Conservation (phyloP, 441 rosid species). For the Pelargonium citronellum region DNA sequence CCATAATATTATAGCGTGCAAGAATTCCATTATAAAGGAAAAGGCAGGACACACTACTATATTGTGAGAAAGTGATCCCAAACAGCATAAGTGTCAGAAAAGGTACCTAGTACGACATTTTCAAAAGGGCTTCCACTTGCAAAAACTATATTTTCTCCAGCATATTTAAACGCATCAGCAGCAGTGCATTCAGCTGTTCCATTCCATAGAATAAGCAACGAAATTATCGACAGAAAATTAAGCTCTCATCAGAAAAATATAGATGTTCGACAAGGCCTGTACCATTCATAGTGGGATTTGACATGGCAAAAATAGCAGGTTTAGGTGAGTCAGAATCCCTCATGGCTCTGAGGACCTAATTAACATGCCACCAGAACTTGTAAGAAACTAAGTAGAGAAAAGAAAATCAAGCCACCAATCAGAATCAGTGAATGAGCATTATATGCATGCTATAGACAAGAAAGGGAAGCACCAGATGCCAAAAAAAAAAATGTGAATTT, state of each 20-base stretch:
- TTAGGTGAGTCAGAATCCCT: slow-evolving; percentile 67
- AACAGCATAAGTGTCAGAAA: slow-evolving; percentile 16
- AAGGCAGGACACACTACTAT: slow-evolving; percentile 12
- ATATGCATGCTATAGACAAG: not conserved
- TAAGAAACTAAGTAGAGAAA: slow-evolving; percentile 14
- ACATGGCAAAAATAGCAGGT: slow-evolving; percentile 97
- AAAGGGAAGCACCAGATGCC: not conserved
- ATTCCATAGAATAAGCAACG: slow-evolving; percentile 16
- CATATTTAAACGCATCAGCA: slow-evolving; percentile 82
- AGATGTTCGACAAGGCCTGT: slow-evolving; percentile 3
- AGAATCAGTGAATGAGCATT: slow-evolving; percentile 11
- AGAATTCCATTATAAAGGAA: slow-evolving; percentile 5
- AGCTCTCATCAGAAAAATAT: slow-evolving; percentile 16
- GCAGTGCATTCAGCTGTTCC: slow-evolving; percentile 91
- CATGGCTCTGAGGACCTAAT: slow-evolving; percentile 94
- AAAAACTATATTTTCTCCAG: slow-evolving; percentile 84
- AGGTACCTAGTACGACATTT: slow-evolving; percentile 71
- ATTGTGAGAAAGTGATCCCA: slow-evolving; percentile 14
- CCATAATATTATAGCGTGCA: not conserved
- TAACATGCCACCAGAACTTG: slow-evolving; percentile 19
- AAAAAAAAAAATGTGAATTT: not conserved
- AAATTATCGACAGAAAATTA: slow-evolving; percentile 21
- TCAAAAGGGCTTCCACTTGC: slow-evolving; percentile 98
- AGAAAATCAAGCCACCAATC: not conserved
- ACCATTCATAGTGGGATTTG: slow-evolving; percentile 96